Evolutionary conservation across 345 rosid species (phyloP), one percentile per base, ranked within the genome.

Genomic region (Theobroma cacao): DNA sequence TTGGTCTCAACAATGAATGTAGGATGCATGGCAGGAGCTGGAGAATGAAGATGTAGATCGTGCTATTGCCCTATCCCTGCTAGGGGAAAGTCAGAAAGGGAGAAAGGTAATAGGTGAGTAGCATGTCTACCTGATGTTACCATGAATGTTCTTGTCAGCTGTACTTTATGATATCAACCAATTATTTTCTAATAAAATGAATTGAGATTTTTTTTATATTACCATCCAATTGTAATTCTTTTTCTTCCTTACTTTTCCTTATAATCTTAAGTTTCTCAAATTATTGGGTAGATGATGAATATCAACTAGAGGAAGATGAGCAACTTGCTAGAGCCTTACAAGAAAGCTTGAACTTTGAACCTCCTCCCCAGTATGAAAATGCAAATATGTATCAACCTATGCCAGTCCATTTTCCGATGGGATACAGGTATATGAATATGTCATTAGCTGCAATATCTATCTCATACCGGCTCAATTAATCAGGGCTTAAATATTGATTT

Each of bases 301-400:
- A 82, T 74, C 94, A 85, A 70, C 77, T 89, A 79, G 90, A 89
- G 79, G 99, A 94, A 82, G 98, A 96, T 85, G 99, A 94, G 79
- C 95, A 84, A 73, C 95, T 96, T 83, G 99, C 98, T 34, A 88
- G 90, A 86, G 99, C 98, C 30, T 7, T 91, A 78, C 95, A 94
- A 86, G 97, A 94, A 78, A 96, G 98, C 84, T 84, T 94, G 86
- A 87, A 70, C 30, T 80, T 88, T 63, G 93, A 89, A 78, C 82
- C 92, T 82, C 87, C 97, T 60, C 76, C 78, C 71, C 79, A 68
- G 69, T 45, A 76, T 52, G 88, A 84, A 83, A 63, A 24, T 79
- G 88, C 82, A 70, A 81, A 82, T 71, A 41, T 47, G 1, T 79
- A 76, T 76, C 88, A 28, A 59, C 77, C 77, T 56, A 50, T 74